phyloP scores from a whole-genome alignment of 129 eudicot species.

The Ambrosia artemisiifolia region DNA sequence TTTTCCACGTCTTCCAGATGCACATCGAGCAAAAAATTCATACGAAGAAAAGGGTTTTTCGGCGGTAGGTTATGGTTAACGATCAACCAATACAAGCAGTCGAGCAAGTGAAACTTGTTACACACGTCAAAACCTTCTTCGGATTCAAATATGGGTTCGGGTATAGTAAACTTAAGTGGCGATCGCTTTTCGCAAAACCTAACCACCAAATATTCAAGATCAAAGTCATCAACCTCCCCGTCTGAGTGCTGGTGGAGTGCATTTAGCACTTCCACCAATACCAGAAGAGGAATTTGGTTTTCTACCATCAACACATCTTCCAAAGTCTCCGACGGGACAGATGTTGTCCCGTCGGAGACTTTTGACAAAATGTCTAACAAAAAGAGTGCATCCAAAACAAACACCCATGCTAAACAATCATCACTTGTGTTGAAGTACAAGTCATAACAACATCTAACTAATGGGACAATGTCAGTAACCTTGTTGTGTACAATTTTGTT shows the following conservation, averaged over 20 bases:
- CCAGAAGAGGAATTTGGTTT: constrained; percentile 44
- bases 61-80: constrained; percentile 15
- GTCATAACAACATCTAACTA: constrained; percentile 21
- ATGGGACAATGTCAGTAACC: constrained; percentile 10
- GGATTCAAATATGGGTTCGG: neutral
- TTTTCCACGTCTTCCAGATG: constrained; percentile 6
- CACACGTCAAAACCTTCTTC: neutral
- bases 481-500: neutral
- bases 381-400: constrained; percentile 25
- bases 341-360: neutral
- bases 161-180: constrained; percentile 26
- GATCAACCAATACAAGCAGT: constrained; percentile 24
- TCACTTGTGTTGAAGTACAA: constrained; percentile 25
- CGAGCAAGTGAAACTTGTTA: constrained; percentile 21
- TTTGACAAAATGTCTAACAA: constrained; percentile 27
- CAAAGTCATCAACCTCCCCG: neutral
- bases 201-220: constrained; percentile 1
- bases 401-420: constrained; percentile 25
- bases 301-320: constrained; percentile 42
- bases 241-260: neutral
- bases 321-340: neutral
- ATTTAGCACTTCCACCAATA: constrained; percentile 20
- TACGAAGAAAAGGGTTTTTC: neutral
- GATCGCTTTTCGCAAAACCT: constrained; percentile 25
- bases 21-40: neutral